Evolutionary conservation across 306 rosid species (phyloP), one percentile per base, ranked within the genome.

Genomic region (Cucurbita maxima): DNA sequence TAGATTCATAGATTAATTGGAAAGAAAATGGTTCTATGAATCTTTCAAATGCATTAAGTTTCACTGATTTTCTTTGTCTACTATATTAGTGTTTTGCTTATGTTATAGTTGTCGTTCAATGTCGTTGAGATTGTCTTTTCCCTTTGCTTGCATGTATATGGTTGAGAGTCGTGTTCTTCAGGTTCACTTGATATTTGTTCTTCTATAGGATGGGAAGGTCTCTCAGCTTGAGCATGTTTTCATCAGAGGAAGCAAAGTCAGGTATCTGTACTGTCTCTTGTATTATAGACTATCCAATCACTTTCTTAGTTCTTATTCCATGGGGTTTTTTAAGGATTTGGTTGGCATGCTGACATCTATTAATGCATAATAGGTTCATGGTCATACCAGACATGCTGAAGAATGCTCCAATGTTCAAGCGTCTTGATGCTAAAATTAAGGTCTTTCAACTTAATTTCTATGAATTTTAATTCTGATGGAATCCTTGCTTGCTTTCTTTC

Each of bases 401-500:
- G 90, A 94, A 94, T 71, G 98, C 98, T 71, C 98, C 98, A 50
- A 94, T 94, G 98, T 94, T 94, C 81, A 94, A 90, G 84, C 97
- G 98, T 69, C 85, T 94, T 71, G 98, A 94, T 81, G 97, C 98
- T 44, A 89, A 89, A 83, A 86, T 94, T 75, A 94, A 94, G 97
- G 98, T 94, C 72, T 45, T 55, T 62, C 74, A 48, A 50, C 20
- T 22, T 69, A 47, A 56, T 62, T 45, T 58, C 62, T 43, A 9
- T 16, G 11, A 53, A 45, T 54, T 77, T 19, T n/a, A 63, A 43
- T 51, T 75, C 78, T 71, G 59, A 45, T n/a, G 13, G 0, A 41
- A 19, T 30, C 2, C 50, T 30, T 12, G 63, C 7, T 19, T 58
- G 52, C 20, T 22, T 47, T 47, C 4, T 75, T 70, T 36, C 56